phyloP scores from a whole-genome alignment of 768 basidiomycete genomes.

The Phylloporus arenicola region DNA sequence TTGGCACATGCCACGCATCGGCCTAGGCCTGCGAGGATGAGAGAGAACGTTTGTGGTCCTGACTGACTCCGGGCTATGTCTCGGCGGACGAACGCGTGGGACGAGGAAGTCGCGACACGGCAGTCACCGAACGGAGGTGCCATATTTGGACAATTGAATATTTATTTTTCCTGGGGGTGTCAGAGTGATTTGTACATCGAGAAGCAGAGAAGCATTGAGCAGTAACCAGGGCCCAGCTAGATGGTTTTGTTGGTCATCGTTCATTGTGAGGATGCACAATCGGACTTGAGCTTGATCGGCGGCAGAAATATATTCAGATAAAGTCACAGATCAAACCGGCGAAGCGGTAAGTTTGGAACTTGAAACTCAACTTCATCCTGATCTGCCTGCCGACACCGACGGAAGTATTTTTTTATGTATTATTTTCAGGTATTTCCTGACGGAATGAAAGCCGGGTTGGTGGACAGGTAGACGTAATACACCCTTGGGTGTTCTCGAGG shows the following conservation, averaged over 20 bases:
- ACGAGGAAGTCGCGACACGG: conserved; percentile 17
- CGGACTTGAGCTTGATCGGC: conserved; percentile 34
- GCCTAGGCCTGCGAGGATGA: not conserved
- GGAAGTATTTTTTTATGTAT: conserved; percentile 20
- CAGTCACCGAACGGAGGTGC: conserved; percentile 24
- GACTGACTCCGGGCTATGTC: too few relatives aligned
- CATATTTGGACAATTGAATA: conserved; percentile 17
- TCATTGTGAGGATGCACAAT: conserved; percentile 22
- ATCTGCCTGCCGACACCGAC: conserved; percentile 29
- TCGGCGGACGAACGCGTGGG: conserved; percentile 22
- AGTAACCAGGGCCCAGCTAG: conserved; percentile 1
- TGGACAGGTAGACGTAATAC: conserved; percentile 20
- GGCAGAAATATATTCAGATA: conserved; percentile 28
- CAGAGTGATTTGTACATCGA: conserved; percentile 1
- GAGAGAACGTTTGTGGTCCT: not conserved
- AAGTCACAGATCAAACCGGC: conserved; percentile 28
- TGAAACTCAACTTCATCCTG: conserved; percentile 29
- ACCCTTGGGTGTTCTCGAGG: not conserved
- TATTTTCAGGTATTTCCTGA: conserved; percentile 15
- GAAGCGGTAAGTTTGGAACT: conserved; percentile 29
- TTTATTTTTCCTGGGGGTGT: conserved; percentile 4
- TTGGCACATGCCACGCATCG: not conserved
- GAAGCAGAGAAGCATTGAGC: conserved; percentile 1
- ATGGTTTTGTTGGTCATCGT: not conserved
- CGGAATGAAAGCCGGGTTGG: conserved; percentile 7